These are phyloP conservation scores for Pholiota conissans DNA, from an alignment of 768 basidiomycete genomes.

Conservation along the genomic window DNA sequence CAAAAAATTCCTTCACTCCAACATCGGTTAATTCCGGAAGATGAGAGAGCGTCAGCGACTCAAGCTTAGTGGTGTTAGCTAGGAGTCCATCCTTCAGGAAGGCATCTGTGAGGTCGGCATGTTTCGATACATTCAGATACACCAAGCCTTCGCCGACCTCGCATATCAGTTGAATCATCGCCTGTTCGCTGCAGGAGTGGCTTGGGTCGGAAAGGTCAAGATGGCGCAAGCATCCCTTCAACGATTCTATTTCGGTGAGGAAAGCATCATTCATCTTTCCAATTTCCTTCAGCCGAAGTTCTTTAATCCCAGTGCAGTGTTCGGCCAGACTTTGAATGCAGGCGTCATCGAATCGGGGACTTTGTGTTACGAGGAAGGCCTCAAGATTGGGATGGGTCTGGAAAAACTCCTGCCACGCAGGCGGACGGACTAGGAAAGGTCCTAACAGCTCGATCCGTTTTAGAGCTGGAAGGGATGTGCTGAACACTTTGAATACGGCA, in stretches of 20 bases:
- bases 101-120: slow-evolving; percentile 57
- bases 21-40: slow-evolving; percentile 66
- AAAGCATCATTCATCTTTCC: slow-evolving; percentile 70
- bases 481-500: slow-evolving; percentile 57
- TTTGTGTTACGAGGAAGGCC: slow-evolving; percentile 80
- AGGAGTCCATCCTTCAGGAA: slow-evolving; percentile 64
- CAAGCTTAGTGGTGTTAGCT: slow-evolving; percentile 45
- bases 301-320: slow-evolving; percentile 49
- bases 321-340: slow-evolving; percentile 64
- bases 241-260: slow-evolving; percentile 46
- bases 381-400: slow-evolving; percentile 58
- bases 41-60: slow-evolving; percentile 53
- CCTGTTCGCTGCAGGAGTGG: slow-evolving; percentile 53
- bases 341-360: slow-evolving; percentile 78
- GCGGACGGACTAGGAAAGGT: slow-evolving; percentile 78
- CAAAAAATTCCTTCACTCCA: slow-evolving; percentile 72
- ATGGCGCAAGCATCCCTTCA: slow-evolving; percentile 41
- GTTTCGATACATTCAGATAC: slow-evolving; percentile 71
- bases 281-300: slow-evolving; percentile 78
- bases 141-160: slow-evolving; percentile 55
- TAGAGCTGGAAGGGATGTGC: slow-evolving; percentile 62
- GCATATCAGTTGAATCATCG: slow-evolving; percentile 54
- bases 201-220: slow-evolving; percentile 74
- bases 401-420: slow-evolving; percentile 79
- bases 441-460: slow-evolving; percentile 79